Evolutionary conservation across 768 basidiomycete species (phyloP).

Genomic region (Leucosporidium creatinivorum): DNA sequence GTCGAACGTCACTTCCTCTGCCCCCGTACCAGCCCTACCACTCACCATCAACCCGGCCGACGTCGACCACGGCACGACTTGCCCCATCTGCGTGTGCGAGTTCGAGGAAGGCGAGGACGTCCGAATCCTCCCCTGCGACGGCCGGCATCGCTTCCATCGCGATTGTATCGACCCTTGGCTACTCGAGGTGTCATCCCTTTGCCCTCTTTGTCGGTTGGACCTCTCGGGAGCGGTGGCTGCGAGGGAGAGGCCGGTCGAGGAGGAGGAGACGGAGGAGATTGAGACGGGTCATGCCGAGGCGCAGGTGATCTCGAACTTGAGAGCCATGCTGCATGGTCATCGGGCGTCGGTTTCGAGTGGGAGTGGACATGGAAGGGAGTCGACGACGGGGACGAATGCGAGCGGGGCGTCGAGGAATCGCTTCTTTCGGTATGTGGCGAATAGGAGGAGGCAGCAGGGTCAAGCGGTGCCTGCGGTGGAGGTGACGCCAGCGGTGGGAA

Average conservation of each 20-base stretch:
- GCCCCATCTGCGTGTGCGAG: conserved; percentile 90
- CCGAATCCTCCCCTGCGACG: conserved; percentile 82
- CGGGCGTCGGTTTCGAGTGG: neutral
- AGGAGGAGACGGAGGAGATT: neutral
- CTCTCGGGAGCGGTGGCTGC: conserved; percentile 4
- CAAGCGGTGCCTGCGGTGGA: neutral
- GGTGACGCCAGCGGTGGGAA: neutral
- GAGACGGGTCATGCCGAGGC: conserved; percentile 20
- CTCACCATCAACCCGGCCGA: conserved; percentile 8
- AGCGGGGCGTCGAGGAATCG: neutral
- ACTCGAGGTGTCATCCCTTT: conserved; percentile 77
- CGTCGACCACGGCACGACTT: conserved; percentile 53
- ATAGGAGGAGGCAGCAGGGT: neutral
- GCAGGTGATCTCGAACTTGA: conserved; percentile 23
- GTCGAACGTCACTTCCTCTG: neutral
- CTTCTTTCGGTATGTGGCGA: conserved; percentile 4
- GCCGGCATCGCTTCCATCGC: conserved; percentile 82
- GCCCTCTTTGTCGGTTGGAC: conserved; percentile 69
- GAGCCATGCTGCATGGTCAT: conserved; percentile 15
- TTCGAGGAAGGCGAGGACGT: conserved; percentile 91
- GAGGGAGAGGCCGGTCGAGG: neutral
- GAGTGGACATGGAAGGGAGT: too few species aligned
- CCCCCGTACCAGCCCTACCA: neutral
- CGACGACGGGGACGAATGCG: neutral
- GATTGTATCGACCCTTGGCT: conserved; percentile 90